Conservation (phyloP, 768 basidiomycete species). For the Macrolepiota dolichaula region DNA sequence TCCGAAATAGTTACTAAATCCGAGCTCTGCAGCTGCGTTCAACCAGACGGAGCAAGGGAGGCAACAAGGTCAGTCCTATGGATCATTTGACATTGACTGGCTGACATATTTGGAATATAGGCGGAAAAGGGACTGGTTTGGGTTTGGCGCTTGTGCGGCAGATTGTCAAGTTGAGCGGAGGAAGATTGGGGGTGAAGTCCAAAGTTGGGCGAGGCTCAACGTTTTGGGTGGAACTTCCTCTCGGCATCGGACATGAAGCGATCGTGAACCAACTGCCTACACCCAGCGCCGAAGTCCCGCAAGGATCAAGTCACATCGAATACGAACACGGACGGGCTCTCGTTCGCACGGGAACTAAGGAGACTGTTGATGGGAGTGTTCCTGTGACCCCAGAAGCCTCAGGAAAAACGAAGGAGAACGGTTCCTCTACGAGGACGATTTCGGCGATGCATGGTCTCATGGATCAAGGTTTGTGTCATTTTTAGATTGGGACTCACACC, state of each 20-base stretch:
- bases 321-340: conserved; percentile 3
- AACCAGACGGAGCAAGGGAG: conserved; percentile 78
- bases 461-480: conserved; percentile 36
- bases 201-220: conserved; percentile 71
- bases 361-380: neutral
- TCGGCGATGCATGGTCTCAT: conserved; percentile 63
- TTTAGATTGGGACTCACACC: neutral
- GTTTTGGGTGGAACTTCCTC: conserved; percentile 84
- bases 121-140: conserved; percentile 70
- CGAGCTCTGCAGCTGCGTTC: conserved; percentile 51
- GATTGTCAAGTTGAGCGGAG: conserved; percentile 73
- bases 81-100: neutral
- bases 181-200: conserved; percentile 67
- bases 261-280: conserved; percentile 21
- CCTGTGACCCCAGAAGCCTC: neutral
- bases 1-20: neutral
- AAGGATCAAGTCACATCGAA: conserved; percentile 2
- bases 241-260: conserved; percentile 67
- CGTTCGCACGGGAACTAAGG: neutral
- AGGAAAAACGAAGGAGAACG: neutral
- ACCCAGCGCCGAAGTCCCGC: neutral
- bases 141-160: conserved; percentile 76
- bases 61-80: conserved; percentile 46
- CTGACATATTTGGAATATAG: conserved; percentile 16
- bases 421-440: conserved; percentile 27